Evolutionary conservation across 2,329 filamentous ascomycete genomes (phyloP).

Genomic region (Anthostomella pinea): DNA sequence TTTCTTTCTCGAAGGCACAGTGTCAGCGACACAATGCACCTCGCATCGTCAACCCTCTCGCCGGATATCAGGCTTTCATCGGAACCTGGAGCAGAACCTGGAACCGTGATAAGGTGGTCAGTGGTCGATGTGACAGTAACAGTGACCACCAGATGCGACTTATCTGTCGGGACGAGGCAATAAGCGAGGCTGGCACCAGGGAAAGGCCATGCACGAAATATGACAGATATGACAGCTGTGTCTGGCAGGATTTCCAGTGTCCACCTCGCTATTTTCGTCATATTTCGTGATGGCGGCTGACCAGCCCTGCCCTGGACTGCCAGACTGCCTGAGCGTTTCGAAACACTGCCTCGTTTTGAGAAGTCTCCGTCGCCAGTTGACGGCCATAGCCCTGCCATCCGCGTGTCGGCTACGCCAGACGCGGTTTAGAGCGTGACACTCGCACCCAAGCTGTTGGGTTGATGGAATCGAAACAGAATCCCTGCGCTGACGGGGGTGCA

Average conservation of each 20-base stretch:
- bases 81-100: too few species aligned
- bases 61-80: too few species aligned
- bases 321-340: too few species aligned
- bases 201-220: conserved; percentile 4
- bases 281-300: conserved; percentile 19
- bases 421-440: conserved; percentile 27
- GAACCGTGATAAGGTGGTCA: too few species aligned
- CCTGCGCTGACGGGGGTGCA: conserved; percentile 21
- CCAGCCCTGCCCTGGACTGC: too few species aligned
- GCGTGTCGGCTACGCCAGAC: conserved; percentile 21
- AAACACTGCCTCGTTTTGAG: conserved; percentile 16
- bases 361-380: conserved; percentile 13
- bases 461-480: conserved; percentile 22
- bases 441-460: conserved; percentile 32
- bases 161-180: conserved; percentile 12
- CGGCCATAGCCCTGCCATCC: conserved; percentile 17
- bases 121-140: too few species aligned
- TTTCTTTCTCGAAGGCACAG: conserved; percentile 5
- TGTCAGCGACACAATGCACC: background rate
- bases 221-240: conserved; percentile 13
- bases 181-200: background rate
- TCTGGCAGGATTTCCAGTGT: too few species aligned
- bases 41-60: too few species aligned
- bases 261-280: conserved; percentile 11
- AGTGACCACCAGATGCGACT: conserved; percentile 22